Evolutionary conservation across 2,329 filamentous ascomycete genomes (phyloP), one percentile per base, ranked within the genome.

Genomic region (Teratosphaeria viscida): DNA sequence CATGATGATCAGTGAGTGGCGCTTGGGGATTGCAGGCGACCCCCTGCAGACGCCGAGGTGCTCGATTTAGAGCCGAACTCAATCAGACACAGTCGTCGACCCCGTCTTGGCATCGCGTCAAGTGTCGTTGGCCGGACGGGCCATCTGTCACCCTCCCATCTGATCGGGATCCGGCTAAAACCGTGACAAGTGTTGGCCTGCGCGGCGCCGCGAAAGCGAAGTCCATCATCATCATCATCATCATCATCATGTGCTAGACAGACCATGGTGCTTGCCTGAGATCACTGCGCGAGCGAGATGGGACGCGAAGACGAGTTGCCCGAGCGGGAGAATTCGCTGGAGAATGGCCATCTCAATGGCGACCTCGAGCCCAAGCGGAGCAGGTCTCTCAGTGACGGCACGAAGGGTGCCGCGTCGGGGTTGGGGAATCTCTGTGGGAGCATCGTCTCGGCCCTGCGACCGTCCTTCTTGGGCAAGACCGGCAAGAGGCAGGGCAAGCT

Each of bases 401-500:
- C 53, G 53, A 54, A 37, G 19, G 53, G 19, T 16, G 53, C 34
- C 0, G 53, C 27, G 8, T 16, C 4, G 32, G 53, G 53, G 5
- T 16, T 37, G 49, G 35, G 32, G 12, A 56, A 43, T 56, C 12
- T 56, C 8, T 6, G 19, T 12, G 6, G 43, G 32, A 47, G 23
- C 8, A 10, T 56, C 23, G 12, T 55, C n/a, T n/a, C 10, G 32
- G 53, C 53, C 19, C 34, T 55, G n/a, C 52, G 53, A 34, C 56
- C 53, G 27, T 56, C 57, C 7, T 59, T 60, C 23, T 39, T 57
- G n/a, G 34, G 52, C 19, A 53, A 43, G 39, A 43, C 52, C 5
- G 14, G 29, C 35, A 60, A 55, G 53, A 59, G 39, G 27, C 37
- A 53, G 12, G 26, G 26, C 11, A 64, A 61, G 14, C 71, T 79